A percentile compares a stretch with the other conserved stretches of the same genome.
Evolutionary conservation across 2,329 filamentous ascomycete genomes (phyloP).

Genomic region (Phaeosphaeriaceae sp.): DNA sequence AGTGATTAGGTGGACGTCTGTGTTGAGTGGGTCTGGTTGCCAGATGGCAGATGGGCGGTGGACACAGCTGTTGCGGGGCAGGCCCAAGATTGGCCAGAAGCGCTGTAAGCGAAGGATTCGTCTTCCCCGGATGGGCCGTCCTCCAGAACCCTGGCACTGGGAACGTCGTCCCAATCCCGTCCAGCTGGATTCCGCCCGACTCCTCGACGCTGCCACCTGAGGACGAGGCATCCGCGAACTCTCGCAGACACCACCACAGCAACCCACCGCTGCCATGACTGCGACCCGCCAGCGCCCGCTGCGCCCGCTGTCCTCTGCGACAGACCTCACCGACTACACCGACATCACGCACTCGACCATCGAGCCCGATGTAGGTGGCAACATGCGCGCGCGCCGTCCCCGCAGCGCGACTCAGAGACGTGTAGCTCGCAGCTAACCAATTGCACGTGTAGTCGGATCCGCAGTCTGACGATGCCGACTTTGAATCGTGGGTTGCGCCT

Average conservation of each 20-base stretch:
- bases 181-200: slow-evolving; percentile 1
- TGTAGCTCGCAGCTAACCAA: slow-evolving; percentile 19
- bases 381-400: slow-evolving; percentile 7
- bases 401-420: slow-evolving; percentile 9
- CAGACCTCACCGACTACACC: slow-evolving; percentile 28
- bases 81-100: background rate
- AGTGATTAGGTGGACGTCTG: slow-evolving; percentile 12
- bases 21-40: slow-evolving; percentile 10
- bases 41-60: slow-evolving; percentile 14
- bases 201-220: background rate
- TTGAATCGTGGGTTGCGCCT: slow-evolving; percentile 38
- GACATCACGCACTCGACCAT: slow-evolving; percentile 24
- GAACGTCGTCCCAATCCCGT: slow-evolving; percentile 18
- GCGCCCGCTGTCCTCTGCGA: slow-evolving; percentile 26
- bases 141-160: slow-evolving; percentile 24
- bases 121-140: slow-evolving; percentile 19
- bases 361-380: slow-evolving; percentile 24
- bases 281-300: slow-evolving; percentile 13
- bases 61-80: no score
- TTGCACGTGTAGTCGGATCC: slow-evolving; percentile 37
- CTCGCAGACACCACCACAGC: background rate
- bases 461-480: slow-evolving; percentile 40
- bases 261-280: slow-evolving; percentile 6
- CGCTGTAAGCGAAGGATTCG: slow-evolving; percentile 6
- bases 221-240: background rate